Evolutionary conservation across 2,329 filamentous ascomycete genomes (phyloP), one percentile per base, ranked within the genome.

Genomic region (Alternaria ethzedia): DNA sequence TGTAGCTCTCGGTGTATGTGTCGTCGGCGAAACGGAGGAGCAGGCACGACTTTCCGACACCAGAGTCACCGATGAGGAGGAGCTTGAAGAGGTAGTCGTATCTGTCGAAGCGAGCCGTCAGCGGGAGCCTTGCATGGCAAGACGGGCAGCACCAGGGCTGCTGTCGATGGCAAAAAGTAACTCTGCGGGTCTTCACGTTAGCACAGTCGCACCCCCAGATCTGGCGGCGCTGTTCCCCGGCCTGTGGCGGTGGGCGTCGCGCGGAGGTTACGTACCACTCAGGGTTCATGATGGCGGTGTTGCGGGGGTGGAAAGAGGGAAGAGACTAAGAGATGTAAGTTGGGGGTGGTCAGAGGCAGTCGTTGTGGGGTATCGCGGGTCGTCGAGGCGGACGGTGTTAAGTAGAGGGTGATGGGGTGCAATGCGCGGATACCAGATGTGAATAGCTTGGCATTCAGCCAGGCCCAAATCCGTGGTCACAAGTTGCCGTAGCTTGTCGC

Each of bases 41-140:
- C 86, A 99, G 83, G 85, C 96, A 99, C 80, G 96, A 99, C 91
- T 99, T 99, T 91, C 96, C 96, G 80, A 99, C 96, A 90, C 96
- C 96, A 83, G 96, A 99, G 83, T 99, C 96, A 84, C 96, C 96
- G 90, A 99, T 99, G 87, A 99, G 95, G 84, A 99, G 93, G 73
- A 99, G 94, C 90, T 99, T 99, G 90, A 99, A 99, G 80, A 99
- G 94, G 84, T 99, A 99, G 83, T 99, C 96, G 92, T 99, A 99
- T 96, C 96, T 98, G 80, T 60, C 64, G 61, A 54, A 58, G 57
- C 56, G 47, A 28, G 52, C 57, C 51, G 72, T 78, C 65, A 76
- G 74, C 64, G 63, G 63, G 63, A 45, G 47, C 49, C 56, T 49
- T 64, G 49, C 21, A 23, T 10, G 57, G 59, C 51, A 62, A 43